These are phyloP conservation scores for Fusarium neocosmosporiellum DNA, from an alignment of 2,329 filamentous ascomycete genomes.

Conservation along the genomic window DNA sequence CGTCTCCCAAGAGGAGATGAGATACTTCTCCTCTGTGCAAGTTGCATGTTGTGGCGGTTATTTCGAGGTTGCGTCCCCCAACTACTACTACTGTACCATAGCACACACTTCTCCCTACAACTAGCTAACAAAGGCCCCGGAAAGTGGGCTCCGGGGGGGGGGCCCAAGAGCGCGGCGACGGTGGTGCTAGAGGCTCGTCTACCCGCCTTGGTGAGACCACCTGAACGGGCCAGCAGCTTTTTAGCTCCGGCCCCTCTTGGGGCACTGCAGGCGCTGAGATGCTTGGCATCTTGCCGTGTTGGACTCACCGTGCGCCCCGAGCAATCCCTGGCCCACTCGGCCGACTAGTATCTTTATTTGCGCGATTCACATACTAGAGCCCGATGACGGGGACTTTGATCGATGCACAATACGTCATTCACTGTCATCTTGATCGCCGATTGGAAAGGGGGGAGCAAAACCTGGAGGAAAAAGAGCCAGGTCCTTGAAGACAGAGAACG, in stretches of 20 bases:
- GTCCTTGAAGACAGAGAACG: neutral
- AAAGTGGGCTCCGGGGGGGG: slow-evolving; percentile 27
- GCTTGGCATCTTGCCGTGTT: slow-evolving; percentile 19
- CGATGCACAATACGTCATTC: slow-evolving; percentile 37
- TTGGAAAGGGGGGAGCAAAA: neutral
- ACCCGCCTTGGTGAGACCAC: slow-evolving; percentile 22
- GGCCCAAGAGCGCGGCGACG: neutral
- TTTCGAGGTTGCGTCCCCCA: slow-evolving; percentile 6
- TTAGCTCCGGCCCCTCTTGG: neutral
- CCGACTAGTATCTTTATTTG: slow-evolving; percentile 14
- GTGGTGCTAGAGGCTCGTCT: slow-evolving; percentile 25
- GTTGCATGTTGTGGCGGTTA: slow-evolving; percentile 30
- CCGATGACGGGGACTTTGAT: slow-evolving; percentile 25
- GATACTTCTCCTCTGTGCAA: slow-evolving; percentile 15
- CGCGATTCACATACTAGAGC: slow-evolving; percentile 35
- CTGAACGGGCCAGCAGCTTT: neutral
- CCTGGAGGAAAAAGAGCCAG: neutral
- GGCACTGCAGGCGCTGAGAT: neutral
- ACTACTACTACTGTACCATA: slow-evolving; percentile 1
- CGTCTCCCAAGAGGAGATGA: slow-evolving; percentile 9
- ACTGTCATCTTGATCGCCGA: slow-evolving; percentile 10
- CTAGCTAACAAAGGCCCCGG: slow-evolving; percentile 3
- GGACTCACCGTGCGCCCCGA: slow-evolving; percentile 28
- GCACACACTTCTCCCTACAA: slow-evolving; percentile 11
- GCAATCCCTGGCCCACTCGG: slow-evolving; percentile 17